A percentile compares a stretch with the other conserved stretches of the same genome.
Evolutionary conservation across 768 basidiomycete species (phyloP).

Genomic region (Collybia sp.): DNA sequence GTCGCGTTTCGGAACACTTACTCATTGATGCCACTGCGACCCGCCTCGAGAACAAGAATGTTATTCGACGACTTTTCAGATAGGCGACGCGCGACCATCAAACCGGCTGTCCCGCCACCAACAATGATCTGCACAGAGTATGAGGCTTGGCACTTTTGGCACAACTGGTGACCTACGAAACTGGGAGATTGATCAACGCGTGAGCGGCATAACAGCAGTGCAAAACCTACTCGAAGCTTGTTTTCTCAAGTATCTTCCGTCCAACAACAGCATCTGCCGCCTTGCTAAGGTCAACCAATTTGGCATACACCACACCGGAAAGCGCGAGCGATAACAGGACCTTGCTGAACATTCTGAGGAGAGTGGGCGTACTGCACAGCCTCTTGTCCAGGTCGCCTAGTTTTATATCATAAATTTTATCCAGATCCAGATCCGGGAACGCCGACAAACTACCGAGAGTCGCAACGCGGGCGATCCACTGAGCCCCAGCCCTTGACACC

Average conservation of each 20-base stretch:
- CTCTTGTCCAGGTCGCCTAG: too few species aligned
- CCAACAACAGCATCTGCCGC: not conserved
- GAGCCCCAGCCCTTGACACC: too few species aligned
- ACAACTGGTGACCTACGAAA: conserved; percentile 9
- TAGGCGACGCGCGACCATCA: conserved; percentile 26
- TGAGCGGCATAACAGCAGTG: not conserved
- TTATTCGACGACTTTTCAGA: conserved; percentile 16
- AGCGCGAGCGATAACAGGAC: conserved; percentile 7
- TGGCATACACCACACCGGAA: conserved; percentile 4
- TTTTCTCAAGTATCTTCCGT: conserved; percentile 1
- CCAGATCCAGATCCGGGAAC: too few species aligned
- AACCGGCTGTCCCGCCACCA: conserved; percentile 29
- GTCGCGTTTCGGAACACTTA: conserved; percentile 2
- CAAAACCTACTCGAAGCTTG: conserved; percentile 9
- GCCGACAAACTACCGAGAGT: too few species aligned
- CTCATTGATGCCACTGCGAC: conserved; percentile 20
- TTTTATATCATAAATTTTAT: too few species aligned
- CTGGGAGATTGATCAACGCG: not conserved
- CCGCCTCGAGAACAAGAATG: conserved; percentile 27
- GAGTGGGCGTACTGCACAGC: too few species aligned
- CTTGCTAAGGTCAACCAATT: conserved; percentile 5
- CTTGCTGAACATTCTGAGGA: conserved; percentile 3
- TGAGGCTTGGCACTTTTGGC: not conserved
- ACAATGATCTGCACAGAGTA: conserved; percentile 16
- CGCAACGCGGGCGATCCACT: too few species aligned